Conservation (phyloP, 2,329 filamentous ascomycete species). For the Diatrype stigma region DNA sequence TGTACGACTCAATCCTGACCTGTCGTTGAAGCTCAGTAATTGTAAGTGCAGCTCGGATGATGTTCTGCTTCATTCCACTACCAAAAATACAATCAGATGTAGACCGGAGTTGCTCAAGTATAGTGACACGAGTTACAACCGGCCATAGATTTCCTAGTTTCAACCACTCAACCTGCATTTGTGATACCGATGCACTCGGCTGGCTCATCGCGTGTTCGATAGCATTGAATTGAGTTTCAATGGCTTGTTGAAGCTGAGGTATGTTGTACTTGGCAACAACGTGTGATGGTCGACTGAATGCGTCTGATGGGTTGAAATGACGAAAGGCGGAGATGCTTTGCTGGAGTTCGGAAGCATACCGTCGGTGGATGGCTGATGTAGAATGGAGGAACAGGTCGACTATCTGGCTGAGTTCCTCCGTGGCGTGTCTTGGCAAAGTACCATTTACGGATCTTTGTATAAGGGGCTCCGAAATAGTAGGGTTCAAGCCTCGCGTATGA, state of each 20-base stretch:
- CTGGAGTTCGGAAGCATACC: slow-evolving; percentile 31
- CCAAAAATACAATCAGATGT: slow-evolving; percentile 26
- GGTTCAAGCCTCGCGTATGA: neutral
- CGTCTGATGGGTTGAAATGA: slow-evolving; percentile 1
- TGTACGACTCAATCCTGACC: slow-evolving; percentile 35
- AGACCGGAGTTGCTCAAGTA: slow-evolving; percentile 45
- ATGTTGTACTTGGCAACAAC: slow-evolving; percentile 1
- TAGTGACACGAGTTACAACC: slow-evolving; percentile 32
- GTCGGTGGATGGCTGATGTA: slow-evolving; percentile 29
- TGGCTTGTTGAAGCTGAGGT: slow-evolving; percentile 1
- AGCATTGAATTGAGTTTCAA: slow-evolving; percentile 1
- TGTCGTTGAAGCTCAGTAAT: slow-evolving; percentile 43
- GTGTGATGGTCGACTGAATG: neutral
- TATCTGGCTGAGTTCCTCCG: slow-evolving; percentile 26
- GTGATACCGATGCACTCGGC: slow-evolving; percentile 3
- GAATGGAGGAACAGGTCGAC: slow-evolving; percentile 25
- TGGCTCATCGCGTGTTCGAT: slow-evolving; percentile 9
- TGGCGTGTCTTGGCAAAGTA: neutral
- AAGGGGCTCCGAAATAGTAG: neutral
- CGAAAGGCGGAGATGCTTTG: slow-evolving; percentile 21
- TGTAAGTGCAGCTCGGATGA: slow-evolving; percentile 40
- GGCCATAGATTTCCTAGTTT: slow-evolving; percentile 41
- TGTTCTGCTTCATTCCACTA: slow-evolving; percentile 28
- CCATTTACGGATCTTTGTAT: neutral
- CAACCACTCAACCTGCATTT: slow-evolving; percentile 36